Base-by-base conservation (phyloP, 2,329 filamentous ascomycete genomes). In the Blumeriella jaapii region DNA sequence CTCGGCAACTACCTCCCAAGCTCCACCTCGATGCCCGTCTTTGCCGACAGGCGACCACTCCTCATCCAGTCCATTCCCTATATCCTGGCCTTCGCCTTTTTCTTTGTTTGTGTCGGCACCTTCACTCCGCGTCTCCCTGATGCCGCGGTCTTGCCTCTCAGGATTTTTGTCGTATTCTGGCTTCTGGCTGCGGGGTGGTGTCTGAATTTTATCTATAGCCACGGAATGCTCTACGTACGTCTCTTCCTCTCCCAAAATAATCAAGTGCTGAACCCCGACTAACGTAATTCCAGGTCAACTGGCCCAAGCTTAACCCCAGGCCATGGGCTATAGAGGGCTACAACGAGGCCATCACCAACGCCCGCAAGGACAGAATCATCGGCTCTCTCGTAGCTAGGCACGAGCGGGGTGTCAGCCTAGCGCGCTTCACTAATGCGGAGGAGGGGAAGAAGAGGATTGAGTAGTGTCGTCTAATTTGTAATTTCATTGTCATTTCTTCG, bases 371-470 rank as follows among this genome's bases (percentile, higher is more conserved):
- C 55, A 73, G 77, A 40, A 58, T 98, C 12, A 69, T 96, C 30
- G 91, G 91, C 3, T 63, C 72, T 10, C 71, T 93, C 42, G 69
- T 93, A 14, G 67, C 71, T 17, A 64, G 66, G 30, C 86, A 93
- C 55, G 83, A 93, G 60, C 69, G 87, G 11, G 85, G 86, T 2
- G 71, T 84, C 43, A 94, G 85, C 61, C 83, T 82, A 46, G 79
- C 81, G 27, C 70, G 84, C 42, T 78, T 93, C 49, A 71, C 84
- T 19, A 91, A 81, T 49, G 74, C 93, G 36, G 91, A 98, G 59
- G 91, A 98, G 61, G 91, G 91, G 34, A 98, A 98, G 71, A 98
- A 95, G 72, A 83, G 91, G 57, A 93, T 93, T 54, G 91, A 98
- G 31, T 52, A 47, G 36, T 29, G 9, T 27, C 27, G 15, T 31